Base-by-base conservation (phyloP, 352 stramenopile species). In the Pythium chondricola region DNA sequence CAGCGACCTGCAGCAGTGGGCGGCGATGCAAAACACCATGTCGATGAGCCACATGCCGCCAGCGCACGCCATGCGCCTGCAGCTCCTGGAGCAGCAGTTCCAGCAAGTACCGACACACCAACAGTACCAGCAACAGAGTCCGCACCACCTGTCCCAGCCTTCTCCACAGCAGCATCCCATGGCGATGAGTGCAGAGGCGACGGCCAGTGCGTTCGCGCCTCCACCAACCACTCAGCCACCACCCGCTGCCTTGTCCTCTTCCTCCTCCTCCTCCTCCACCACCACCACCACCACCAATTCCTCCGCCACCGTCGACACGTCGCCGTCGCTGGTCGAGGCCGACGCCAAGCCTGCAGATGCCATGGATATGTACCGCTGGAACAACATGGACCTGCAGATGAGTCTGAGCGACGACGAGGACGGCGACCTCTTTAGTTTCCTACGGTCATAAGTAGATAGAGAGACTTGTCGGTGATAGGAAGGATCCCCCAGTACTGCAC, bases 341-440 rank as follows among this genome's bases (percentile, higher is more conserved):
- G 11, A 7, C 8, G 27, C 38, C 4, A 44, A 16, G 9, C 16
- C 16, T 16, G n/a, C 7, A 10, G 36, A 17, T 22, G 50, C 21
- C 21, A 54, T 89, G 45, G 78, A 90, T 67, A 58, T 82, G 22
- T 88, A 86, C 48, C 75, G 71, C 20, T 91, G 79, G 79, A 76
- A 90, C 48, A 69, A 75, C 46, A 85, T 93, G 54, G 75, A 91
- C 53, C 59, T 90, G 31, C 85, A 92, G 52, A 80, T 90, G 55
- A 76, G 69, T 51, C 64, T 94, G 49, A 77, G 85, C 62, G 83
- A 92, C 43, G 77, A 91, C 27, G 56, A 61, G 31, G 52, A 64
- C 32, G 56, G 56, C 51, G 83, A 94, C 56, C 65, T 94, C 14
- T 94, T 94, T 43, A 71, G 78, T 27, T 94, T 94, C 66, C 48